phyloP scores from a whole-genome alignment of 2,329 filamentous ascomycete genomes.

The Exophiala xenobiotica region DNA sequence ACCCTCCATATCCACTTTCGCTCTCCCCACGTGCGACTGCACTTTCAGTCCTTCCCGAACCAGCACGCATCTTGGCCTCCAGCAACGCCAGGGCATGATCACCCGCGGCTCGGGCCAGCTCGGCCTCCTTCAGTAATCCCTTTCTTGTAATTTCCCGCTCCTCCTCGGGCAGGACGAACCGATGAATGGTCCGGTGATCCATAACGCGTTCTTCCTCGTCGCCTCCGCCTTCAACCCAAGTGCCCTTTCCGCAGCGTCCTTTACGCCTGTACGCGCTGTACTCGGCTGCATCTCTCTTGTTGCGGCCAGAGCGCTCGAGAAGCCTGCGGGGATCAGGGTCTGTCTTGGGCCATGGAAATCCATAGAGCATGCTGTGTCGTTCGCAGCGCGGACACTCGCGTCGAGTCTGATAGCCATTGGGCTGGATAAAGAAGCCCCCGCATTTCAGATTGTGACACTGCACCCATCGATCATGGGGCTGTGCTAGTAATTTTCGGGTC shows the following conservation, averaged over 20 bases:
- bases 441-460: conserved; percentile 73
- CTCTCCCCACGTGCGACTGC: conserved; percentile 18
- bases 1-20: conserved; percentile 18
- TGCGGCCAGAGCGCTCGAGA: conserved; percentile 22
- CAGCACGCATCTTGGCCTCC: conserved; percentile 20
- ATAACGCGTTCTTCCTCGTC: conserved; percentile 69
- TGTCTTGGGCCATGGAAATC: conserved; percentile 94
- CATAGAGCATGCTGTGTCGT: conserved; percentile 91
- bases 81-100: conserved; percentile 20
- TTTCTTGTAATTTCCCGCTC: conserved; percentile 50
- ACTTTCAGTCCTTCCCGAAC: conserved; percentile 22
- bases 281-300: conserved; percentile 21
- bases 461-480: conserved; percentile 79
- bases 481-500: conserved; percentile 71
- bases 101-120: conserved; percentile 26
- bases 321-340: conserved; percentile 58
- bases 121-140: conserved; percentile 28
- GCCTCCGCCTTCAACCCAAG: conserved; percentile 44
- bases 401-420: conserved; percentile 81
- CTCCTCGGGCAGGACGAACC: conserved; percentile 72
- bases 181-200: conserved; percentile 83
- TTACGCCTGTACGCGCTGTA: conserved; percentile 30
- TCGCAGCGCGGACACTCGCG: conserved; percentile 90
- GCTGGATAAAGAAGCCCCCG: conserved; percentile 77
- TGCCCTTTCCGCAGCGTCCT: conserved; percentile 29